A percentile compares a stretch with the other conserved stretches of the same genome.
Evolutionary conservation across 495 filamentous ascomycete genomes (phyloP).

Genomic region (Geoglossum glabrum): DNA sequence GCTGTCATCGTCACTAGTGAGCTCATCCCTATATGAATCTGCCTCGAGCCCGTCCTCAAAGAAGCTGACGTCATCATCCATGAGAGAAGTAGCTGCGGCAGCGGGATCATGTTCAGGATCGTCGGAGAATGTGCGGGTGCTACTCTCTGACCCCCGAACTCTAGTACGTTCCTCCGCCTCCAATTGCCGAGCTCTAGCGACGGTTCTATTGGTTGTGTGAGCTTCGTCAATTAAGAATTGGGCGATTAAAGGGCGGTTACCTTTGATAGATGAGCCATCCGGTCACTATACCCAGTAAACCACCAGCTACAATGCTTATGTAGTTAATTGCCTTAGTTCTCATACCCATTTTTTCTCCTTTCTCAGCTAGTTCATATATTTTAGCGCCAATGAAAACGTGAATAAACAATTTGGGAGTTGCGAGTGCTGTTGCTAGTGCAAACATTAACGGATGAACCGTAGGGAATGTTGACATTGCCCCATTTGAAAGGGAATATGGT

Average conservation of each 20-base stretch:
- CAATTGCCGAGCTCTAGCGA: conserved; percentile 64
- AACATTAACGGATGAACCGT: conserved; percentile 62
- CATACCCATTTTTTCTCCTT: conserved; percentile 37
- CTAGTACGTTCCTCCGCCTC: conserved; percentile 57
- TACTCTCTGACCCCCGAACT: conserved; percentile 16
- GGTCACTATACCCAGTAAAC: conserved; percentile 49
- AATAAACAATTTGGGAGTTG: conserved; percentile 70
- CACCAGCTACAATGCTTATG: conserved; percentile 50
- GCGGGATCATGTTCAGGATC: conserved; percentile 15
- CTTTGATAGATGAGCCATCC: conserved; percentile 72
- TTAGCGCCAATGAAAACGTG: conserved; percentile 77
- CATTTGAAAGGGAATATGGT: conserved; percentile 89
- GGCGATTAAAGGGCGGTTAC: conserved; percentile 11
- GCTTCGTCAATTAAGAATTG: neutral
- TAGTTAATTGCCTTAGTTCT: conserved; percentile 61
- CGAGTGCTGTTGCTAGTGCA: conserved; percentile 56
- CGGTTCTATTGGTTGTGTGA: conserved; percentile 30
- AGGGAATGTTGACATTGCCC: conserved; percentile 80
- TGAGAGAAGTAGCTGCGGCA: neutral
- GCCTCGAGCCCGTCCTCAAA: conserved; percentile 6
- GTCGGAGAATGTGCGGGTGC: conserved; percentile 16
- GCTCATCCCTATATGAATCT: conserved; percentile 6
- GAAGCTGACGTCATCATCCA: conserved; percentile 7
- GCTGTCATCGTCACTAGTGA: conserved; percentile 7
- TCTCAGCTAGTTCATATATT: conserved; percentile 49